Base-by-base conservation (phyloP, 352 stramenopile species). In the Phytophthora litchii region DNA sequence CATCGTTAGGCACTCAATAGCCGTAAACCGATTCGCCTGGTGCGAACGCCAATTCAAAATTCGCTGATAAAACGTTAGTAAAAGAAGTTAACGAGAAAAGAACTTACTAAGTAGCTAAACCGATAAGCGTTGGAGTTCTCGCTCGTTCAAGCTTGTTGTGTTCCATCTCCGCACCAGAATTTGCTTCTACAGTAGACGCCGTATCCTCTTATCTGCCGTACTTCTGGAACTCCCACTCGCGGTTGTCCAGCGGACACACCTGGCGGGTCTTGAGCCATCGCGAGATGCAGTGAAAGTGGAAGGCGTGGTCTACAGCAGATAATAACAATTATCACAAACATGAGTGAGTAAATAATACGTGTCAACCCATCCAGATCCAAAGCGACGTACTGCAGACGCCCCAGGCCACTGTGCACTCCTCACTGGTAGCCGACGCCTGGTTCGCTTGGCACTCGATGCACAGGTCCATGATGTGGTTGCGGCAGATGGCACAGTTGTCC, bases 171-270 rank as follows among this genome's bases (percentile, higher is more conserved):
- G 37, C 32, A 27, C 29, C 54, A 37, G 23, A 47, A 36, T 32
- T 32, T 45, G 25, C n/a, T 65, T 47, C 42, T 52, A 47, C 42
- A 54, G 54, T 40, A 35, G 16, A 27, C n/a, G 19, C n/a, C 46
- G 11, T 21, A 48, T 11, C 17, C 21, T 35, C 27, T 78, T 94
- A 95, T 82, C 85, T 88, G 56, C 84, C 84, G 67, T 95, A 95
- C 81, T 99, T 99, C 57, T 98, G 91, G 86, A 99, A 99, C 58
- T 99, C 98, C 98, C 98, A 99, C 85, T 99, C 97, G 72, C 98
- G 98, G 83, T 99, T 99, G 84, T 98, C 99, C 42, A 99, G 76
- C 34, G 98, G 97, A 87, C 98, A 99, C 42, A 99, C 97, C 63
- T 97, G 96, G 44, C 97, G 82, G 16, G 97, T 99, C 84, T 99